Evolutionary conservation across 345 rosid species (phyloP).

Genomic region (Heritiera fomes): DNA sequence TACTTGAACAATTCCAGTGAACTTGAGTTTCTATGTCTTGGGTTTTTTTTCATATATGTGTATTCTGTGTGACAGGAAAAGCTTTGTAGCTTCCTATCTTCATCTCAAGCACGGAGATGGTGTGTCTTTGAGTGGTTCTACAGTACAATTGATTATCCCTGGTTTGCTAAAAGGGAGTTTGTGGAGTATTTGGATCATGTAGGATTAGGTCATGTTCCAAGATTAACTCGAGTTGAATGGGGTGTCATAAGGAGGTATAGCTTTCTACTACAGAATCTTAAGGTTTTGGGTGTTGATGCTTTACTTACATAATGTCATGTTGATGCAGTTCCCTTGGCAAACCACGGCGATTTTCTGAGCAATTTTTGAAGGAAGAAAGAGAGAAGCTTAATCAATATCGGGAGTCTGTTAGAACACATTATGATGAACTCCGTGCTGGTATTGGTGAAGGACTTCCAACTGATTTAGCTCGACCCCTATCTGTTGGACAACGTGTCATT

Average conservation of each 20-base stretch:
- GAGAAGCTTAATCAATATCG: constrained; percentile 72
- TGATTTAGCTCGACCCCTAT: constrained; percentile 75
- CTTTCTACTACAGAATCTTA: constrained; percentile 21
- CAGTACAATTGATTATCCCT: constrained; percentile 85
- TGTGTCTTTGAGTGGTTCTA: constrained; percentile 79
- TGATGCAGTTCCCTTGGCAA: constrained; percentile 79
- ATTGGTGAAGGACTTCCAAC: constrained; percentile 77
- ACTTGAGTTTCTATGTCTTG: constrained; percentile 27
- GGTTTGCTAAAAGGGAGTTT: constrained; percentile 89
- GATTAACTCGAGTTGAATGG: constrained; percentile 87
- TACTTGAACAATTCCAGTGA: constrained; percentile 13
- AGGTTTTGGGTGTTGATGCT: constrained; percentile 3
- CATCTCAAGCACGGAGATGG: constrained; percentile 60
- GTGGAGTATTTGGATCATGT: constrained; percentile 83
- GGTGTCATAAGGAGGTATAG: constrained; percentile 78
- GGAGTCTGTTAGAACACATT: constrained; percentile 75
- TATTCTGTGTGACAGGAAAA: constrained; percentile 49
- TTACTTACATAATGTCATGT: constrained; percentile 16
- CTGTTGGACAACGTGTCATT: constrained; percentile 71
- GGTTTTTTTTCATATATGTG: neutral
- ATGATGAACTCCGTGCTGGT: constrained; percentile 66
- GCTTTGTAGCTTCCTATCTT: constrained; percentile 59
- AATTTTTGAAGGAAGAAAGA: constrained; percentile 78
- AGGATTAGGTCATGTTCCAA: constrained; percentile 81
- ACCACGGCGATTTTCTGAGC: constrained; percentile 77